Evolutionary conservation across 2,329 filamentous ascomycete genomes (phyloP).

Genomic region (Penicillium sp.): DNA sequence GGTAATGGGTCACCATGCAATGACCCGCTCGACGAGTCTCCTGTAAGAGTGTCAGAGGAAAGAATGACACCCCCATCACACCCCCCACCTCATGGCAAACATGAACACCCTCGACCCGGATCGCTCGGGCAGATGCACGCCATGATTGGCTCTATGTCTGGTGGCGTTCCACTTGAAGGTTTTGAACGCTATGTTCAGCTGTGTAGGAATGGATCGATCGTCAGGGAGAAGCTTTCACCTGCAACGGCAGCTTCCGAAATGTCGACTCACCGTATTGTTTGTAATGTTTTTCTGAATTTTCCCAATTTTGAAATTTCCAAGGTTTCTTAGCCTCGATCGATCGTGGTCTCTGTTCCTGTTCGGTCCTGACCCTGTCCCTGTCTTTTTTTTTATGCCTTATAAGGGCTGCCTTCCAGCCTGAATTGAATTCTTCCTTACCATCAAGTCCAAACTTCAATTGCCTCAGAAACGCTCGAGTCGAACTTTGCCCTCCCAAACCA

Average conservation of each 20-base stretch:
- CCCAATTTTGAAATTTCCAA: background rate
- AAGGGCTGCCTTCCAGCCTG: conserved; percentile 5
- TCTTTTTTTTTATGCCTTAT: conserved; percentile 3
- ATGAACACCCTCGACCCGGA: background rate
- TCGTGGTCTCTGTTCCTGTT: background rate
- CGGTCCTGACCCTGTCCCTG: background rate
- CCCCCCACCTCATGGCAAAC: background rate
- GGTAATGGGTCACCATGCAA: background rate
- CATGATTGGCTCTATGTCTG: background rate
- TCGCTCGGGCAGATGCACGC: background rate
- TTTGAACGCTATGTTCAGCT: background rate
- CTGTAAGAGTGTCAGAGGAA: background rate
- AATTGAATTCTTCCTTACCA: background rate
- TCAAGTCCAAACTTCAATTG: background rate
- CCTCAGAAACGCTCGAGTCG: background rate
- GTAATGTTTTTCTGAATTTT: background rate
- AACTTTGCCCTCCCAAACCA: background rate
- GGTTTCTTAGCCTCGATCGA: background rate
- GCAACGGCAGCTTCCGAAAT: conserved; percentile 18
- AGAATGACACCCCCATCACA: background rate
- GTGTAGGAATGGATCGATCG: conserved; percentile 5
- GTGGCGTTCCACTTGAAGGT: background rate
- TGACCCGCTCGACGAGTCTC: background rate
- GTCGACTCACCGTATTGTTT: background rate
- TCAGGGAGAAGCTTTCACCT: conserved; percentile 3